Conservation (phyloP, 108 stramenopile species). For the Conticribra weissflogii region DNA sequence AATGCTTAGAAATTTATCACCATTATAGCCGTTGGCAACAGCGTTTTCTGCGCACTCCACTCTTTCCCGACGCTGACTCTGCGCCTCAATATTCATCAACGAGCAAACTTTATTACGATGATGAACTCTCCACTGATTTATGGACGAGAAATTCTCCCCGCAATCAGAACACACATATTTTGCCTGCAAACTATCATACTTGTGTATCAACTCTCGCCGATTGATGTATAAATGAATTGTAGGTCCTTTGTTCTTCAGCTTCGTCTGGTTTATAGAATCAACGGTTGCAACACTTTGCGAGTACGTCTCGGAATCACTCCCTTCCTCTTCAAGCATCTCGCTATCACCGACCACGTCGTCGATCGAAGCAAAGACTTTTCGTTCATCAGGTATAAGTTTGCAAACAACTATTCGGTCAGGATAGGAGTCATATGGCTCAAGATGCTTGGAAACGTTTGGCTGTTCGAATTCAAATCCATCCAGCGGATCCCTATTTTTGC, state of each 20-base stretch:
- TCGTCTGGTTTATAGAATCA: background rate
- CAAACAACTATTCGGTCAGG: constrained; percentile 76
- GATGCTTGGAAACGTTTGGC: constrained; percentile 8
- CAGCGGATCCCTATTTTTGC: background rate
- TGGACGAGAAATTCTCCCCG: constrained; percentile 20
- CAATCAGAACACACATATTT: constrained; percentile 55
- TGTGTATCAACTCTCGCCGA: constrained; percentile 43
- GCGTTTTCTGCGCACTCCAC: background rate
- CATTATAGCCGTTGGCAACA: background rate
- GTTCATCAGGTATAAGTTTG: constrained; percentile 48
- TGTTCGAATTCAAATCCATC: constrained; percentile 2
- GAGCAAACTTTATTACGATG: background rate
- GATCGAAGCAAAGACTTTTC: constrained; percentile 19
- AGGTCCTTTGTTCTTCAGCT: background rate
- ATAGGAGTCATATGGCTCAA: constrained; percentile 35
- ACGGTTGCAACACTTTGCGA: background rate
- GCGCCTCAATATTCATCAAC: background rate
- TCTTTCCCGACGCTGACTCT: background rate
- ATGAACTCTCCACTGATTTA: background rate
- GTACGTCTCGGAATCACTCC: background rate
- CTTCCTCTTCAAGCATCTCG: background rate
- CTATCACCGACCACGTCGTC: too few species aligned
- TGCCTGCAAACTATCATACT: constrained; percentile 31
- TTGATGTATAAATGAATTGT: constrained; percentile 9
- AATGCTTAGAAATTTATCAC: background rate